Conservation (phyloP, 129 eudicot species). For the Cynara cardunculus region DNA sequence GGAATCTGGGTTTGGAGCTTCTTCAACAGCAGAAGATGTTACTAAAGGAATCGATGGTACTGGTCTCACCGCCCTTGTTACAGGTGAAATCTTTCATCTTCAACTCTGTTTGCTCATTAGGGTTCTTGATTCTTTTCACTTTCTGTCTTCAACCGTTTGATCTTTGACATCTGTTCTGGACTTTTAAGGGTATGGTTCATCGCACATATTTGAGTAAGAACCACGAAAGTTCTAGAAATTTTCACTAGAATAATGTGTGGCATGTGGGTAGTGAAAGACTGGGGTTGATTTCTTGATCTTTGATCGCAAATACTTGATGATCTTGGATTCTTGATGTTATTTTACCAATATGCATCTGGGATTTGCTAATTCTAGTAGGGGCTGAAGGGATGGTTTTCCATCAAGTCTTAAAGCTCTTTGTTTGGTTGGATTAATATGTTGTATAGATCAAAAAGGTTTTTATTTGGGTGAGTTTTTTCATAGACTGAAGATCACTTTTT, state of each 20-base stretch:
- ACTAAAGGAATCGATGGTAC: slow-evolving; percentile 61
- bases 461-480: no score
- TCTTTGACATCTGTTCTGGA: neutral
- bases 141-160: neutral
- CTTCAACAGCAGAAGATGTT: slow-evolving; percentile 70
- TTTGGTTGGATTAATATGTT: no score
- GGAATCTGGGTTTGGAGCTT: slow-evolving; percentile 57
- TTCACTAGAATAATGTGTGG: neutral
- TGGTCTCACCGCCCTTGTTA: slow-evolving; percentile 70
- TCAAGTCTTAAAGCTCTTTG: no score
- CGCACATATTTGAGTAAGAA: neutral
- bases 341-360: neutral
- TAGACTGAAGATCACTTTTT: no score
- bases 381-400: no score
- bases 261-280: neutral
- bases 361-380: neutral
- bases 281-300: neutral
- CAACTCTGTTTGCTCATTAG: slow-evolving; percentile 2
- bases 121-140: neutral
- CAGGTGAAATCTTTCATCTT: slow-evolving; percentile 35
- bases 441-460: no score
- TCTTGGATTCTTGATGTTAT: neutral
- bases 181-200: neutral
- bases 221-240: neutral
- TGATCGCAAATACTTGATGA: slow-evolving; percentile 6